Evolutionary conservation across 148 eudicot species (phyloP).

Genomic region (Rhododendron ferrugineum): DNA sequence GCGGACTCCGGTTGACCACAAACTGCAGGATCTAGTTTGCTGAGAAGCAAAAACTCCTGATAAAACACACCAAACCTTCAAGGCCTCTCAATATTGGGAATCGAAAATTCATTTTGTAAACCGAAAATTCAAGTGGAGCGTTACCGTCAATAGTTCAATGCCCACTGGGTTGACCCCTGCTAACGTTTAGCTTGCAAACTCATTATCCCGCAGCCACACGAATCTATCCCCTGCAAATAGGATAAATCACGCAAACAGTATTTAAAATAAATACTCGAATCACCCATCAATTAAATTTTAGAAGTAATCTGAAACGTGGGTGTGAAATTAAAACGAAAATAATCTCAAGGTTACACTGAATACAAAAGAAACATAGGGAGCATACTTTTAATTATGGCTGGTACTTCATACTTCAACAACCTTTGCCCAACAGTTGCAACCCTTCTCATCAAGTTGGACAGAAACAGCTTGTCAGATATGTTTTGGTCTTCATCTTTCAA

Average conservation of each 20-base stretch:
- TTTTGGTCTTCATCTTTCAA: constrained; percentile 40
- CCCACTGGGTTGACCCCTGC: constrained; percentile 96
- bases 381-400: constrained; percentile 67
- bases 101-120: background rate
- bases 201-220: constrained; percentile 78
- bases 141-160: constrained; percentile 71
- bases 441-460: constrained; percentile 25
- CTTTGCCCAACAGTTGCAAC: constrained; percentile 37
- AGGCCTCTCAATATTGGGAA: background rate
- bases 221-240: constrained; percentile 59
- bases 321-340: background rate
- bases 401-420: constrained; percentile 67
- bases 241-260: background rate
- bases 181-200: constrained; percentile 74
- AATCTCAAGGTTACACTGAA: background rate
- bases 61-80: background rate
- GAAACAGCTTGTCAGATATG: constrained; percentile 13
- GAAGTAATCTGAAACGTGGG: background rate
- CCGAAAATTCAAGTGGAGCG: background rate
- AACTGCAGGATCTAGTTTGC: constrained; percentile 68
- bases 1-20: constrained; percentile 75
- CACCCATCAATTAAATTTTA: background rate
- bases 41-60: constrained; percentile 63
- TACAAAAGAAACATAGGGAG: constrained; percentile 5
- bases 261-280: background rate